These are phyloP conservation scores for Candida lessepsii DNA, from an alignment of 805 yeast genomes.

Conservation along the genomic window DNA sequence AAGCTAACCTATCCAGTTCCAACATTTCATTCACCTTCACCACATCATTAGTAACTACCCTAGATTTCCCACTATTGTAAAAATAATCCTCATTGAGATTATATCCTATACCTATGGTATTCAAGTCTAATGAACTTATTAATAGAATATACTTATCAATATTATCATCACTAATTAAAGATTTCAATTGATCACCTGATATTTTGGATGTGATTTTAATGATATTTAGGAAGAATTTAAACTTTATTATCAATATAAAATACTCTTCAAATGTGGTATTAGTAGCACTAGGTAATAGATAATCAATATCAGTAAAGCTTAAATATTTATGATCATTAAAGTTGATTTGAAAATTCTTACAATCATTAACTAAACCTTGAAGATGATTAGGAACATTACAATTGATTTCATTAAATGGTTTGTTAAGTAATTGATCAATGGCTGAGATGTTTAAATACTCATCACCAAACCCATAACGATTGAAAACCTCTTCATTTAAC, in stretches of 20 bases:
- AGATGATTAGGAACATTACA: not conserved
- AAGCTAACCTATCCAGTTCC: conserved; percentile 10
- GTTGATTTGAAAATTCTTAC: conserved; percentile 7
- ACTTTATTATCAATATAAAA: conserved; percentile 10
- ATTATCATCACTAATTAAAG: conserved; percentile 7
- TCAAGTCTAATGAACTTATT: conserved; percentile 12
- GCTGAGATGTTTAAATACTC: conserved; percentile 9
- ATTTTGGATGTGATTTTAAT: conserved; percentile 14
- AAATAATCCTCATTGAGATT: conserved; percentile 10
- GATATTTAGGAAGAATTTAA: conserved; percentile 15
- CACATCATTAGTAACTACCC: not conserved
- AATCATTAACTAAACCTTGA: not conserved
- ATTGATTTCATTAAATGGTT: conserved; percentile 12
- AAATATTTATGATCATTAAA: conserved; percentile 2
- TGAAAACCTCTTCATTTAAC: not conserved
- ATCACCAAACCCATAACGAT: conserved; percentile 7
- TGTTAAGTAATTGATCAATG: conserved; percentile 6
- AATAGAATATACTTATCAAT: conserved; percentile 10
- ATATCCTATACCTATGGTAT: conserved; percentile 15
- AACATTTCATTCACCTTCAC: conserved; percentile 5
- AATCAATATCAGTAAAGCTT: conserved; percentile 7
- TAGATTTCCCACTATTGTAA: conserved; percentile 6
- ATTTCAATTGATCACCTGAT: conserved; percentile 3
- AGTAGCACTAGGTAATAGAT: conserved; percentile 8
- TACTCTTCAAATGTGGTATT: conserved; percentile 12